These are phyloP conservation scores for Nakazawaea holstii DNA, from an alignment of 805 yeast genomes.

Conservation along the genomic window DNA sequence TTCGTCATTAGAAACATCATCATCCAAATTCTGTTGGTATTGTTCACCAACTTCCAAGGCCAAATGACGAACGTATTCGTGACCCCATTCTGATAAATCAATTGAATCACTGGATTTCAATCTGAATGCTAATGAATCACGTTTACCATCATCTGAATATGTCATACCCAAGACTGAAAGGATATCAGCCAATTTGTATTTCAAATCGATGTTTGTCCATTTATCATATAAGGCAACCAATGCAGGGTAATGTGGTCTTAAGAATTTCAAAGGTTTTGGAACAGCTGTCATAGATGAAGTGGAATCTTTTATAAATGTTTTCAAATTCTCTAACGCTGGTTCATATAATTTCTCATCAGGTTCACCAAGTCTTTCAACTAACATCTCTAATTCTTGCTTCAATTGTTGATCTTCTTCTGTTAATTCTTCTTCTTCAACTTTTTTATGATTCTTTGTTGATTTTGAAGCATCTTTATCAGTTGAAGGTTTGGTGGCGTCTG, in stretches of 20 bases:
- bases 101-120: constrained; percentile 33
- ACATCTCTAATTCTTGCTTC: constrained; percentile 78
- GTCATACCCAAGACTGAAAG: constrained; percentile 95
- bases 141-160: constrained; percentile 72
- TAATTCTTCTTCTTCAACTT: constrained; percentile 67
- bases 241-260: constrained; percentile 79
- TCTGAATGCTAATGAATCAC: constrained; percentile 78
- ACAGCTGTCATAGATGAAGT: constrained; percentile 99
- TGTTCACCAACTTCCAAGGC: constrained; percentile 93
- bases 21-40: constrained; percentile 44
- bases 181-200: constrained; percentile 72
- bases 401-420: constrained; percentile 90
- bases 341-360: constrained; percentile 45
- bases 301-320: constrained; percentile 77
- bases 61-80: constrained; percentile 93
- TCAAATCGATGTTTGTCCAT: constrained; percentile 52
- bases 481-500: constrained; percentile 8
- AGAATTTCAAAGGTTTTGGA: constrained; percentile 94
- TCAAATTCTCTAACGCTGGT: constrained; percentile 63
- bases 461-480: background rate
- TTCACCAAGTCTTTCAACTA: constrained; percentile 74
- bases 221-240: constrained; percentile 59
- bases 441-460: constrained; percentile 20
- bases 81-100: constrained; percentile 83
- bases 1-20: constrained; percentile 19